phyloP scores from a whole-genome alignment of 768 basidiomycete species.

The Myochromella boudieri region DNA sequence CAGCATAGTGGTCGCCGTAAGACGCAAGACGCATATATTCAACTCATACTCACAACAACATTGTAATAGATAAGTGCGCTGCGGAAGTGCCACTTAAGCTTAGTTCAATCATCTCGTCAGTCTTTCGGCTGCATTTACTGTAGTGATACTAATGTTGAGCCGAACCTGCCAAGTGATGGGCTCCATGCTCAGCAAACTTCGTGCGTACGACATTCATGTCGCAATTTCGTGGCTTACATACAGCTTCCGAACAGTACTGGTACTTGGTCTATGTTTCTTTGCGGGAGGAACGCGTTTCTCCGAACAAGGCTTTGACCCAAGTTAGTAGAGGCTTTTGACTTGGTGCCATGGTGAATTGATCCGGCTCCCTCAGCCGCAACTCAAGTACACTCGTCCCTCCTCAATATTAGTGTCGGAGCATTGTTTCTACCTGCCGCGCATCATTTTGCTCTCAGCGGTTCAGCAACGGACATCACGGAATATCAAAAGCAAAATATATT shows the following conservation, averaged over 20 bases:
- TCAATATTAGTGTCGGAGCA: slow-evolving; percentile 76
- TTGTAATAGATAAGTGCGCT: slow-evolving; percentile 68
- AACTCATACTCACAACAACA: neutral
- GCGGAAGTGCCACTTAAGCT: slow-evolving; percentile 73
- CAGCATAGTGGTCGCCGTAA: slow-evolving; percentile 70
- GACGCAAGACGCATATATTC: slow-evolving; percentile 21
- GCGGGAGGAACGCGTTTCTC: slow-evolving; percentile 76
- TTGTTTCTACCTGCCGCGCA: slow-evolving; percentile 79
- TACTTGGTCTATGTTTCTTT: slow-evolving; percentile 84
- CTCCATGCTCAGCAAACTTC: slow-evolving; percentile 76
- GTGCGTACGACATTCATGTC: slow-evolving; percentile 29
- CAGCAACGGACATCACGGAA: slow-evolving; percentile 19
- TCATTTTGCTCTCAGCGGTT: slow-evolving; percentile 54
- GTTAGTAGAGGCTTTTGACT: slow-evolving; percentile 36
- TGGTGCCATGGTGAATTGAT: neutral
- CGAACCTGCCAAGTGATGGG: too few relatives aligned
- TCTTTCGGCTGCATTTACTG: slow-evolving; percentile 7
- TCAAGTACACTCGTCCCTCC: slow-evolving; percentile 70
- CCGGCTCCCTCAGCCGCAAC: slow-evolving; percentile 50
- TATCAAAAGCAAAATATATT: slow-evolving; percentile 52
- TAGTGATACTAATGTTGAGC: slow-evolving; percentile 1
- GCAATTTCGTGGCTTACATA: slow-evolving; percentile 2
- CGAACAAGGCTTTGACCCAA: slow-evolving; percentile 74
- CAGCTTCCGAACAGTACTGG: slow-evolving; percentile 54
- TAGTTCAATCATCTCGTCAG: slow-evolving; percentile 81